Evolutionary conservation across 345 rosid species (phyloP), one percentile per base, ranked within the genome.

Genomic region (Syzygium jambos): DNA sequence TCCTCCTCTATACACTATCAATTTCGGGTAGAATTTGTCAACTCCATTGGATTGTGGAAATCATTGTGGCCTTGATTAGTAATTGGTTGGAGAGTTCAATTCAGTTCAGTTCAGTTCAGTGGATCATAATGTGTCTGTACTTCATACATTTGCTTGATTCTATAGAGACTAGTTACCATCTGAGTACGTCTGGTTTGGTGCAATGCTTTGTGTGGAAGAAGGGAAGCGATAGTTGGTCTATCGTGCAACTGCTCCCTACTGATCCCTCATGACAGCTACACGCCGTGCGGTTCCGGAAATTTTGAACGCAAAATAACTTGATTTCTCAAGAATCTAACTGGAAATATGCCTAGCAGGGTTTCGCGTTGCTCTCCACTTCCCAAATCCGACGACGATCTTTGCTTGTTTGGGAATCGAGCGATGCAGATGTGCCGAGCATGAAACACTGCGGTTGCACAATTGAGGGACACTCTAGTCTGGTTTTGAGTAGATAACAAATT

Each of bases 1-100:
- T 68, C 78, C 46, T 68, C 78, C 17, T 38, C 11, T 19, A 4
- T 68, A 63, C 17, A 29, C 10, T 17, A 63, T 29, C 22, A 63
- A 63, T 63, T 29, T 17, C 77, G 4, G 34, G 34, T 0, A 63
- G 34, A 63, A 7, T 3, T 0, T 0, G 4, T 29, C 29, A n/a
- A 16, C 77, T 63, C 5, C 17, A 29, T 63, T 29, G 77, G 41
- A 63, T 2, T 29, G 21, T 29, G 17, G 7, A 63, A 63, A 63
- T 3, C 5, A 16, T 5, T 1, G 38, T 61, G 2, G 10, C 38
- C 73, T n/a, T 61, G n/a, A n/a, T 61, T 61, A n/a, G 38, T 16
- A 61, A n/a, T n/a, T 61, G 13, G 15, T 38, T n/a, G 5, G 38
- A 61, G 73, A n/a, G 17, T 61, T 61, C 4, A n/a, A 38, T 61